Evolutionary conservation across 148 eudicot genomes (phyloP).

Genomic region (Camellia granthamiana): DNA sequence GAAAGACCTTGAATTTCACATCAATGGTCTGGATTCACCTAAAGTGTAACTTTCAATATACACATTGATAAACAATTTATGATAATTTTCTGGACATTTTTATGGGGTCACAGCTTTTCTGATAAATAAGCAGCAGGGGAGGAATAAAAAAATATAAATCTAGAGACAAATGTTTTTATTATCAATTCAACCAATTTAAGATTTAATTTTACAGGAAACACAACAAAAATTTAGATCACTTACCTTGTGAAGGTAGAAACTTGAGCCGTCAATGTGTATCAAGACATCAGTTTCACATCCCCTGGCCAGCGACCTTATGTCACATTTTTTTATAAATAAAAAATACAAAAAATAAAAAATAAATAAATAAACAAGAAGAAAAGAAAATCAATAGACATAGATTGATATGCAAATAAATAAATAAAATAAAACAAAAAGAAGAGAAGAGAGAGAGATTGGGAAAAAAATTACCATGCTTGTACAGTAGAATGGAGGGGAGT

Average conservation of each 20-base stretch:
- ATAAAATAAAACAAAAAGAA: no score
- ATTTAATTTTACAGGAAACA: background rate
- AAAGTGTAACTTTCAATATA: no score
- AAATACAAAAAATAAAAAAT: background rate
- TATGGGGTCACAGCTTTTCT: no score
- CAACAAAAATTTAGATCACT: background rate
- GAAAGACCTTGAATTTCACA: no score
- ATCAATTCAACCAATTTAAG: background rate
- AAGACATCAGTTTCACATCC: conserved; percentile 57
- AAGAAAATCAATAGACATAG: background rate
- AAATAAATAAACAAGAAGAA: background rate
- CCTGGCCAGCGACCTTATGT: conserved; percentile 44
- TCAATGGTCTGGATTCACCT: no score
- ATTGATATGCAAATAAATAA: background rate
- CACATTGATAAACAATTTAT: no score
- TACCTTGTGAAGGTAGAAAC: conserved; percentile 79
- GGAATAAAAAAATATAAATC: background rate
- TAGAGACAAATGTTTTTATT: background rate
- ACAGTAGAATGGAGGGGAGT: conserved; percentile 36
- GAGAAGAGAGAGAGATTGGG: background rate
- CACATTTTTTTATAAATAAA: background rate
- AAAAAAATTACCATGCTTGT: conserved; percentile 47
- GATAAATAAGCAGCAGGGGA: no score
- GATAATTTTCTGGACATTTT: no score
- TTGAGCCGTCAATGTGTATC: conserved; percentile 49